Conservation (phyloP, 306 rosid species). For the Cucurbita ficifolia region DNA sequence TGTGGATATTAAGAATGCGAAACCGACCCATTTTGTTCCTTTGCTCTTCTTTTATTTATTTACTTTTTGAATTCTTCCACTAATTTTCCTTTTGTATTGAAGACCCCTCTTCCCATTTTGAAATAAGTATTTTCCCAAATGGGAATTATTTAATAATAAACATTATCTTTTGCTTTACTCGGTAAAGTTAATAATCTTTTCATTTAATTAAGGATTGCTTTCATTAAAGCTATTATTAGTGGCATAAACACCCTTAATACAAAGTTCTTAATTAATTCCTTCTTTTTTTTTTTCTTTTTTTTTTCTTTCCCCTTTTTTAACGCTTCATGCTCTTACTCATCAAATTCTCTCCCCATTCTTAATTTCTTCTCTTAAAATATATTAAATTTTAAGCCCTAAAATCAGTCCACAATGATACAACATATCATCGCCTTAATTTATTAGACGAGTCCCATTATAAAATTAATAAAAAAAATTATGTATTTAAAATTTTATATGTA, state of each 20-base stretch:
- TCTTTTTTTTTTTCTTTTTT: too few species aligned
- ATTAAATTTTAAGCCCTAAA: too few species aligned
- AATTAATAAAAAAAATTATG: neutral
- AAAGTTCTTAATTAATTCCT: neutral
- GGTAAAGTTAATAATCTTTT: conserved; percentile 6
- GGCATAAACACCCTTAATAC: neutral
- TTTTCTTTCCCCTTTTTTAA: neutral
- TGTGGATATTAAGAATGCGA: neutral
- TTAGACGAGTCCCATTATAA: too few species aligned
- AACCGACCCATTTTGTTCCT: neutral
- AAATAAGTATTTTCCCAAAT: neutral
- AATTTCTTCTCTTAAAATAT: neutral
- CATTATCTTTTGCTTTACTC: neutral
- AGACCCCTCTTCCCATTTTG: neutral
- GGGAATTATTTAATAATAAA: neutral
- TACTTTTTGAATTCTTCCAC: neutral
- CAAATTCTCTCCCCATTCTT: neutral
- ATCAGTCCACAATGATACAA: too few species aligned
- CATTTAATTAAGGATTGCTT: conserved; percentile 4
- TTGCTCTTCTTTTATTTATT: neutral
- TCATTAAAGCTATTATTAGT: neutral
- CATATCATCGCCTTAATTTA: too few species aligned
- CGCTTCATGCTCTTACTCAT: neutral
- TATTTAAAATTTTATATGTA: too few species aligned
- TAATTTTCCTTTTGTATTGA: neutral